Percentiles rank a stretch among this genome's conserved stretches.
These are phyloP conservation scores for Globisporangium carolinianum DNA, from an alignment of 352 stramenopile genomes.

Conservation along the genomic window DNA sequence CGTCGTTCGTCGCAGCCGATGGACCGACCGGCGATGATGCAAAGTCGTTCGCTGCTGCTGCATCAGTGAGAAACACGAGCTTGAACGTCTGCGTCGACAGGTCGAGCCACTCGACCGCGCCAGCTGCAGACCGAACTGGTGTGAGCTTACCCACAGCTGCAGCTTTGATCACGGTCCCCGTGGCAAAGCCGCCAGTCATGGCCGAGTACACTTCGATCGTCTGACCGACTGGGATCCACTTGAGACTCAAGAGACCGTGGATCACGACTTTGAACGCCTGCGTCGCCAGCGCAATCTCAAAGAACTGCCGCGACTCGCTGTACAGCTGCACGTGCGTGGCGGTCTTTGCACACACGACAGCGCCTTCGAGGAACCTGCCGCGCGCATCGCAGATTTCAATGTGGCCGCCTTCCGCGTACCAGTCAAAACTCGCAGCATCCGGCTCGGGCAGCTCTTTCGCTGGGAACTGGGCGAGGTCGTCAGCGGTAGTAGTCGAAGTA, in stretches of 20 bases:
- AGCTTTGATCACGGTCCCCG: slow-evolving; percentile 29
- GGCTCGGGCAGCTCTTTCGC: slow-evolving; percentile 1
- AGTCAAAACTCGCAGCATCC: slow-evolving; percentile 26
- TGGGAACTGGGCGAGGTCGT: not conserved
- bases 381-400: slow-evolving; percentile 35
- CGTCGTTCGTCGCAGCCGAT: not conserved
- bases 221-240: slow-evolving; percentile 38
- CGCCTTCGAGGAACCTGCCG: slow-evolving; percentile 37
- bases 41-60: not conserved
- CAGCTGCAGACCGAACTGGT: slow-evolving; percentile 21
- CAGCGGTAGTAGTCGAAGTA: too few relatives aligned
- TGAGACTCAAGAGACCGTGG: slow-evolving; percentile 35
- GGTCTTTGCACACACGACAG: slow-evolving; percentile 35
- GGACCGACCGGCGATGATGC: not conserved
- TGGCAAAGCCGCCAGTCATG: slow-evolving; percentile 32
- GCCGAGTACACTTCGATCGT: slow-evolving; percentile 47
- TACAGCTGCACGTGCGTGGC: slow-evolving; percentile 36
- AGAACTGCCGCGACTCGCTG: slow-evolving; percentile 46
- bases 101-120: slow-evolving; percentile 44
- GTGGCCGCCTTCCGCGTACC: slow-evolving; percentile 42
- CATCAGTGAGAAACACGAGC: slow-evolving; percentile 27
- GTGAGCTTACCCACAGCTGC: slow-evolving; percentile 35
- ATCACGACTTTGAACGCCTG: slow-evolving; percentile 57
- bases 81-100: slow-evolving; percentile 52
- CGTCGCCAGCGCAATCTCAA: slow-evolving; percentile 22